Evolutionary conservation across 2,329 filamentous ascomycete genomes (phyloP).

Genomic region (Lachnellula cervina): DNA sequence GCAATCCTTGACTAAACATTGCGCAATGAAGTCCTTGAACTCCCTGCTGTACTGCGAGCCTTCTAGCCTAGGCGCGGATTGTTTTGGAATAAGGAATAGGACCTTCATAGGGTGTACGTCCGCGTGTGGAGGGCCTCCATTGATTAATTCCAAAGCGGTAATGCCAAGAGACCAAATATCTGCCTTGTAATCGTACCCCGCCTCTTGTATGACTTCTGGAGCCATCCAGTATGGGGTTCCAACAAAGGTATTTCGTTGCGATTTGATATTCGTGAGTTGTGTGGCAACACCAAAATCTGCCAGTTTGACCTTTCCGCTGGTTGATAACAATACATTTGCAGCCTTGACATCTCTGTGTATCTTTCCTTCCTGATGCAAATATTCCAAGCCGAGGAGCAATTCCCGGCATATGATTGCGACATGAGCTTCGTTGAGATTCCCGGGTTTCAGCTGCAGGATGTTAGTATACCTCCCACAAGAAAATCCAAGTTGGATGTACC

Average conservation of each 20-base stretch:
- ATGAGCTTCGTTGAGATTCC: conserved; percentile 79
- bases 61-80: conserved; percentile 76
- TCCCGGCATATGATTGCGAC: conserved; percentile 94
- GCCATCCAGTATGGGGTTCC: conserved; percentile 98
- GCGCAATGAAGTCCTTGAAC: conserved; percentile 89
- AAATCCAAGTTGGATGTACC: conserved; percentile 43
- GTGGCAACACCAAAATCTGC: conserved; percentile 97
- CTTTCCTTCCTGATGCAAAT: conserved; percentile 89
- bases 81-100: conserved; percentile 85
- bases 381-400: conserved; percentile 82
- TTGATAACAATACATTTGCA: conserved; percentile 90
- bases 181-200: conserved; percentile 79
- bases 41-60: conserved; percentile 76
- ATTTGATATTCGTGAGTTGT: conserved; percentile 95
- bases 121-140: conserved; percentile 83
- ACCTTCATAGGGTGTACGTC: conserved; percentile 92
- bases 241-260: conserved; percentile 94
- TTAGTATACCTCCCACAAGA: conserved; percentile 12
- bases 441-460: conserved; percentile 70
- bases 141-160: conserved; percentile 83
- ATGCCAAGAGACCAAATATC: conserved; percentile 93
- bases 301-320: conserved; percentile 85
- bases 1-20: conserved; percentile 89
- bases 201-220: conserved; percentile 87
- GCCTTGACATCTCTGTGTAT: conserved; percentile 97